A percentile compares a stretch with the other conserved stretches of the same genome.
Evolutionary conservation across 1,284 basidiomycete genomes (phyloP).

Genomic region (Puccinia brachypodii): DNA sequence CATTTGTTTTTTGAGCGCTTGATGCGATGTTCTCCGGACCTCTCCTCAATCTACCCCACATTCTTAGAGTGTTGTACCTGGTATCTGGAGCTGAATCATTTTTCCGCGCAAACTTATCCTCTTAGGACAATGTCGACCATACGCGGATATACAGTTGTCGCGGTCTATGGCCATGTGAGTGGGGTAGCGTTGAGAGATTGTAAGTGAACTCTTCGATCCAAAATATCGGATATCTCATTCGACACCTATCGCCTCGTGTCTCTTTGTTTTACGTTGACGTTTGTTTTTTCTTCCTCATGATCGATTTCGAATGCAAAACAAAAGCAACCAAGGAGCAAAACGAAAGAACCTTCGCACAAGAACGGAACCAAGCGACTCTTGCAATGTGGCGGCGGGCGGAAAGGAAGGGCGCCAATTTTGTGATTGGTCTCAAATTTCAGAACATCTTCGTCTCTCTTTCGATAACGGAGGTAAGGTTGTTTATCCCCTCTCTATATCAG

Average conservation of each 20-base stretch:
- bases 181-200: not conserved
- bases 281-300: not conserved
- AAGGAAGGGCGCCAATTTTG: slow-evolving; percentile 10
- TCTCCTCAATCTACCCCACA: too few species aligned
- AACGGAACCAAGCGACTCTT: not conserved
- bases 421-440: slow-evolving; percentile 23
- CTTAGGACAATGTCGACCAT: not conserved
- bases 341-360: not conserved
- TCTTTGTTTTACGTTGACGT: not conserved
- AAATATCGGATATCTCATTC: not conserved
- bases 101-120: not conserved
- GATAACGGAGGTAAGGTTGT: slow-evolving; percentile 1
- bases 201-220: not conserved
- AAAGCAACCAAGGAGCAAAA: slow-evolving; percentile 11
- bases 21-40: too few species aligned
- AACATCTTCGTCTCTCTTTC: not conserved
- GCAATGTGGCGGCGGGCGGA: not conserved
- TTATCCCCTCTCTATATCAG: not conserved
- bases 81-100: not conserved
- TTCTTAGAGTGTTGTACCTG: not conserved
- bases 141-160: not conserved
- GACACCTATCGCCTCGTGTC: not conserved
- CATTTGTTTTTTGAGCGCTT: not conserved
- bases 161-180: not conserved
- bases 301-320: not conserved